Conservation (phyloP, 192 early-diverging fungal species). For the Mortierella alpina region DNA sequence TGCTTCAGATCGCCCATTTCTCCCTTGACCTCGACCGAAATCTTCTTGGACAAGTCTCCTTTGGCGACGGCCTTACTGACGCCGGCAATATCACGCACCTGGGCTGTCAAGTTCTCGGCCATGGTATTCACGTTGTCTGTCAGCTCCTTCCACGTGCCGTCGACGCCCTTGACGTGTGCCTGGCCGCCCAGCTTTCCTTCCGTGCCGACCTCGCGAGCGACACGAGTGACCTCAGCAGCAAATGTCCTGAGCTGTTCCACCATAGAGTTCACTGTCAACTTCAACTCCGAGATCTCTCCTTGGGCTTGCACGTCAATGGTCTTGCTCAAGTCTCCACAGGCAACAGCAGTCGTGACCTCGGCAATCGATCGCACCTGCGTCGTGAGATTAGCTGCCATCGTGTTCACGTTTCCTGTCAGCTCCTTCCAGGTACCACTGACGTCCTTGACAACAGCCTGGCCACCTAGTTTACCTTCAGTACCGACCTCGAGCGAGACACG, state of each 20-base stretch:
- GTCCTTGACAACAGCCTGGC: constrained; percentile 70
- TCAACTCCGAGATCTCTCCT: constrained; percentile 72
- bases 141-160: constrained; percentile 76
- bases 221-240: constrained; percentile 74
- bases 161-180: constrained; percentile 65
- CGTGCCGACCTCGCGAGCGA: constrained; percentile 72
- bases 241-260: constrained; percentile 74
- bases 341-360: constrained; percentile 75
- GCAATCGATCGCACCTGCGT: constrained; percentile 76
- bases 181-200: constrained; percentile 67
- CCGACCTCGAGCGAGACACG: constrained; percentile 77
- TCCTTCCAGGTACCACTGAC: constrained; percentile 81
- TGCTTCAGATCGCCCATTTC: constrained; percentile 75
- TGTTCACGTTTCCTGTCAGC: constrained; percentile 79
- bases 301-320: constrained; percentile 65
- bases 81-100: constrained; percentile 74
- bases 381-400: constrained; percentile 75
- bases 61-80: constrained; percentile 70
- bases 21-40: constrained; percentile 70
- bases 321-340: constrained; percentile 70
- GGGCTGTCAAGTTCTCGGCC: constrained; percentile 71
- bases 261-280: constrained; percentile 73
- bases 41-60: constrained; percentile 74
- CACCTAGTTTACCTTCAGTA: constrained; percentile 76
- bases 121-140: constrained; percentile 78